Percentiles rank a stretch among this genome's conserved stretches.
phyloP scores from a whole-genome alignment of 495 filamentous ascomycete genomes.

The Neurospora hispaniola region DNA sequence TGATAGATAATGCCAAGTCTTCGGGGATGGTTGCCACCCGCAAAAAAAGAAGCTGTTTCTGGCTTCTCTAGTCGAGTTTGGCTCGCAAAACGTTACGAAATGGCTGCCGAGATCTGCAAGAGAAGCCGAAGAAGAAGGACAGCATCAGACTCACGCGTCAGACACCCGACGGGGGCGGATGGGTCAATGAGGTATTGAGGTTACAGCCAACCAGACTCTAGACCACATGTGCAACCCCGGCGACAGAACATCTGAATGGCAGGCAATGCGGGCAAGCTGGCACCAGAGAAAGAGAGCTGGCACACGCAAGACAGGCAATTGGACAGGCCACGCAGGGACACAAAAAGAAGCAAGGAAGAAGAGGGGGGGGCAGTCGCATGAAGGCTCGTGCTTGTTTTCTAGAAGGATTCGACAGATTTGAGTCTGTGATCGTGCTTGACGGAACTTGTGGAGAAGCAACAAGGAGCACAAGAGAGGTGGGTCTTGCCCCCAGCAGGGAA shows the following conservation, averaged over 20 bases:
- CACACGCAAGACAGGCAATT: neutral
- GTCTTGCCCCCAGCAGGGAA: slow-evolving; percentile 10
- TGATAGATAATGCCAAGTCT: slow-evolving; percentile 1
- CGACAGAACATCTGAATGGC: neutral
- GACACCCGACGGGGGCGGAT: neutral
- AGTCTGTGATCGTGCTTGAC: slow-evolving; percentile 16
- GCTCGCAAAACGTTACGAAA: neutral
- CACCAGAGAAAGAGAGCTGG: neutral
- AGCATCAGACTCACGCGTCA: slow-evolving; percentile 18
- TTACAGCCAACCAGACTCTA: slow-evolving; percentile 1
- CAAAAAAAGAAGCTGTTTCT: neutral
- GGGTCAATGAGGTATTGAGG: neutral
- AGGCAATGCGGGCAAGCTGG: neutral
- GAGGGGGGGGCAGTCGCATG: slow-evolving; percentile 2
- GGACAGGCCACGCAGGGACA: neutral
- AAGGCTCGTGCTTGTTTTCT: slow-evolving; percentile 24
- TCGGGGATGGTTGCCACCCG: slow-evolving; percentile 7
- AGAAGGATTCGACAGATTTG: slow-evolving; percentile 24
- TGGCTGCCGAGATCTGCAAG: slow-evolving; percentile 16
- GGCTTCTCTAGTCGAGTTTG: neutral
- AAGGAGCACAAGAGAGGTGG: slow-evolving; percentile 7
- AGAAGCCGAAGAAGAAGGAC: slow-evolving; percentile 16
- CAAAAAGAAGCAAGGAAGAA: neutral
- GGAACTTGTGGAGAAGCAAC: slow-evolving; percentile 15
- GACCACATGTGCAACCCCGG: neutral